Evolutionary conservation across 371 early-diverging fungal species (phyloP), one percentile per base, ranked within the genome.

Genomic region (Mucor piriformis): DNA sequence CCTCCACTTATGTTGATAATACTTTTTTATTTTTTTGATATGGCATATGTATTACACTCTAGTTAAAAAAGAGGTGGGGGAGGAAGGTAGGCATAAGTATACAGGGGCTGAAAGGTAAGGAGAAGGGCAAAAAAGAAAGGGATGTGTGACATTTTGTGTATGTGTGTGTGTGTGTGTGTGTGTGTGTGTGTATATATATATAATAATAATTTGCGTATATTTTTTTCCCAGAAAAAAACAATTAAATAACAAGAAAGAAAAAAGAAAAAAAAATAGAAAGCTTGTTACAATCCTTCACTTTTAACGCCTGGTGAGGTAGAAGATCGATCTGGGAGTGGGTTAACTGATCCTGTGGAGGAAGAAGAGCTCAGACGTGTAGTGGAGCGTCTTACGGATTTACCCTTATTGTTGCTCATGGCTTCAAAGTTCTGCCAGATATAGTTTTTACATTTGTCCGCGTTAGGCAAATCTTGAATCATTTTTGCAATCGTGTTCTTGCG

Each of bases 391-490:
- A 64, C 61, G 0, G 65, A 61, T 54, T 69, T 69, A 12, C 69
- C 69, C 40, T 55, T 74, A 18, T 27, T 64, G 21, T 57, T 53
- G 32, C 55, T 64, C 62, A 64, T 69, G 12, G 62, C 81, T 52
- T 83, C 84, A 57, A 85, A 86, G 34, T 77, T 76, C 51, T 90
- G 92, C 77, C 79, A 77, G 18, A 84, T 79, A 59, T 93, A 95
- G 48, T 87, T 77, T 46, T 82, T 78, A 69, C 94, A 94, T 60
- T 80, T 77, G 8, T 86, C 76, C 1, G 88, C 90, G 32, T 86
- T 77, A 0, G 92, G 92, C 50, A 95, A 65, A 50, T 92, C 93
- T 74, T 95, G 95, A 33, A 95, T 91, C 84, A 92, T 84, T 69
- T 87, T 91, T 10, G 88, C 85, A 49, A 95, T 89, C 2, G 92